A percentile compares a stretch with the other conserved stretches of the same genome.
Conservation (phyloP, 345 rosid genomes). For the Luvunga scandens region DNA sequence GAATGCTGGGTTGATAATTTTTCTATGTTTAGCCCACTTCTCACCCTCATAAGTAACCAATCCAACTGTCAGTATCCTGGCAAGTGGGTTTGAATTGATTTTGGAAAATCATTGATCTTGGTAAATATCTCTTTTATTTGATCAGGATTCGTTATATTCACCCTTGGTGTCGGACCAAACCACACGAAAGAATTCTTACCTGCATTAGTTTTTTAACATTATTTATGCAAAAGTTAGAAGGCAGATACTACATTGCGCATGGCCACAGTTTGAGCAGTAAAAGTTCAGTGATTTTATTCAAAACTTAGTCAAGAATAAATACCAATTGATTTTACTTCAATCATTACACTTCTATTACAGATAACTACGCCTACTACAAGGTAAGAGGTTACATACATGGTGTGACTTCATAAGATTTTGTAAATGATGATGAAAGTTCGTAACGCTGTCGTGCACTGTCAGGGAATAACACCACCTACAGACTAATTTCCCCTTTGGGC, state of each 20-base stretch:
- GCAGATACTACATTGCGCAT: background rate
- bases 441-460: no score
- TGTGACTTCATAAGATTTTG: no score
- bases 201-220: slow-evolving; percentile 2
- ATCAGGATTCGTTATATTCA: slow-evolving; percentile 35
- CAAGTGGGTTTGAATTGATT: slow-evolving; percentile 23
- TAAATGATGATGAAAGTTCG: no score
- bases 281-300: background rate
- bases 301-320: background rate
- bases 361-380: no score
- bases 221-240: background rate
- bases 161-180: slow-evolving; percentile 39
- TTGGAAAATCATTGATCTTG: slow-evolving; percentile 34
- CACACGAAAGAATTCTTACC: slow-evolving; percentile 44
- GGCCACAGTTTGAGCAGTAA: no score
- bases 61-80: slow-evolving; percentile 30
- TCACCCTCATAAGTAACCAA: slow-evolving; percentile 35
- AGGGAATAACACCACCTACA: no score
- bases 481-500: no score
- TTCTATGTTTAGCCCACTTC: slow-evolving; percentile 49
- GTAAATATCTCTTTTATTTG: slow-evolving; percentile 36
- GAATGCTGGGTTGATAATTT: slow-evolving; percentile 52
- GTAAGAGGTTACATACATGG: no score
- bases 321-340: no score
- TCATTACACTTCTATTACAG: no score